Percentiles rank a stretch among this genome's conserved stretches.
Conservation (phyloP, 2,329 filamentous ascomycete genomes). For the Alternaria arborescens region DNA sequence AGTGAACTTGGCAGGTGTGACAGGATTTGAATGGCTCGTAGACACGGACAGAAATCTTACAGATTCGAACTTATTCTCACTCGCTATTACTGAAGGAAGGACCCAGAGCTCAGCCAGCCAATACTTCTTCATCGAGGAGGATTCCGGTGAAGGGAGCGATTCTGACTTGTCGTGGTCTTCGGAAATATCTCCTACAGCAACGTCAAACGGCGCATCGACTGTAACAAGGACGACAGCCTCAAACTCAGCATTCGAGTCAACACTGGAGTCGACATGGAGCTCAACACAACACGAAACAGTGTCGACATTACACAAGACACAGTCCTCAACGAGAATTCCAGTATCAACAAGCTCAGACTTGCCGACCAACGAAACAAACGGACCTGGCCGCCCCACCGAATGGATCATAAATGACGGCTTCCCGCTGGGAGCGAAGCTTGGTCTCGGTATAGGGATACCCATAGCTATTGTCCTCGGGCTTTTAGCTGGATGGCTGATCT, state of each 20-base stretch:
- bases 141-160: neutral
- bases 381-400: neutral
- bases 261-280: neutral
- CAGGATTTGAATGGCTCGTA: conserved; percentile 14
- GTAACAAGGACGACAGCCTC: neutral
- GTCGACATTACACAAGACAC: too few relatives aligned
- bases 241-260: neutral
- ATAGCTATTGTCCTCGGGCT: neutral
- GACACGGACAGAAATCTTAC: conserved; percentile 15
- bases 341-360: neutral
- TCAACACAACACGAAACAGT: neutral
- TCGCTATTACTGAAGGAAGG: neutral
- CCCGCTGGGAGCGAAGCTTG: neutral
- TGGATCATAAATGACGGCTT: neutral
- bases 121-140: conserved; percentile 10
- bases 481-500: conserved; percentile 1
- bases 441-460: neutral
- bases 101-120: conserved; percentile 4
- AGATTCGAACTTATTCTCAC: conserved; percentile 13
- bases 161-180: neutral
- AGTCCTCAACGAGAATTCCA: neutral
- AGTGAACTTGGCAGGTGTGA: conserved; percentile 5
- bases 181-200: neutral
- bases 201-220: neutral
- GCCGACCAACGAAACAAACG: neutral